Evolutionary conservation across 179 eudicot genomes (phyloP), one percentile per base, ranked within the genome.

Genomic region (Silene coronaria): DNA sequence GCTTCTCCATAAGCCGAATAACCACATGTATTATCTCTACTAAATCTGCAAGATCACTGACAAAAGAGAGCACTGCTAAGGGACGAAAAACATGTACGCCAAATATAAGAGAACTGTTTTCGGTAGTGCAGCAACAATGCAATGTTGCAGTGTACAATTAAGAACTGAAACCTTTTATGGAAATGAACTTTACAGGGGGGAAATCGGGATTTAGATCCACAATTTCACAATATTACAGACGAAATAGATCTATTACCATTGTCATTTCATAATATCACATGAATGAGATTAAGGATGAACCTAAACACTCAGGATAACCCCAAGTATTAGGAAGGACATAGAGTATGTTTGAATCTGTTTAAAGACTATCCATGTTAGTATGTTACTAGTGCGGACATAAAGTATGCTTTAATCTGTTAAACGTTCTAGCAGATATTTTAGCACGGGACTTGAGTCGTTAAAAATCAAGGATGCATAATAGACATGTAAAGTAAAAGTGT

Each of bases 31-130:
- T 75, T 62, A 79, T 87, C 84, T 96, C 99, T 77, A 93, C 88
- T 84, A 96, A 81, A 83, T 93, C 90, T 57, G 93, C 89, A 82
- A 96, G 93, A 87, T 96, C 91, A 87, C 99, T 96, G 83, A 79
- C 19, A 73, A 77, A 45, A 76, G 14, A 77, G 67, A 60, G 69
- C 34, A 53, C 24, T 64, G 80, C 61, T 70, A 82, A 70, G 75
- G 75, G 51, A 76, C 23, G n/a, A 77, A 79, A 79, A 36, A 64
- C 23, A 57, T 72, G 32, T 67, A 30, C 59, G 13, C 57, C 53
- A 65, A 70, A 48, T 12, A 65, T 72, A 12, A 14, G 17, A 30
- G 27, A 71, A 74, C n/a, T 67, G 17, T 36, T n/a, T n/a, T 17
- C 13, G 16, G 23, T 28, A 10, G 71, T 9, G 24, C 55, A 38